Conservation (phyloP, 768 basidiomycete species). For the Boletus insuetus region DNA sequence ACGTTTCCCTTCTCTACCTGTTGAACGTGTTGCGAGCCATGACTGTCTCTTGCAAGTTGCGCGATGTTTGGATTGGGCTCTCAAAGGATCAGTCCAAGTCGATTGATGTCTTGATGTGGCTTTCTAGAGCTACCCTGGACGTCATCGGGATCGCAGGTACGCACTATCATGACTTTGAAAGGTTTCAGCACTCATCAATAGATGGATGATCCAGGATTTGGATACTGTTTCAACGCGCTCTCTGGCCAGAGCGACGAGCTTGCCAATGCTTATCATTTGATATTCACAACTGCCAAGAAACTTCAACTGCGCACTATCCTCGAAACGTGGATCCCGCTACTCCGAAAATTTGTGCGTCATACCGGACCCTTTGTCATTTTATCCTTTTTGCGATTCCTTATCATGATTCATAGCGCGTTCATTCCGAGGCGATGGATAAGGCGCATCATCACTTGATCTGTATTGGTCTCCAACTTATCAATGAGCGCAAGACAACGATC, state of each 20-base stretch:
- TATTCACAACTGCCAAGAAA: conserved; percentile 51
- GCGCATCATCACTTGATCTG: conserved; percentile 47
- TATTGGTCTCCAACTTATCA: conserved; percentile 53
- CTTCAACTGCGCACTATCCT: conserved; percentile 53
- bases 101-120: conserved; percentile 62
- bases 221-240: conserved; percentile 54
- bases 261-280: conserved; percentile 51
- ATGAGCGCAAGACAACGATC: conserved; percentile 44
- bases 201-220: conserved; percentile 43
- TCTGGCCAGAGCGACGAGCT: conserved; percentile 47
- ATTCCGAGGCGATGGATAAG: conserved; percentile 41
- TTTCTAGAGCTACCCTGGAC: conserved; percentile 69
- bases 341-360: conserved; percentile 46
- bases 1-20: conserved; percentile 7
- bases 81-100: conserved; percentile 19
- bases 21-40: not conserved
- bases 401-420: conserved; percentile 39
- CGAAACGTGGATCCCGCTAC: conserved; percentile 55
- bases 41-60: conserved; percentile 35
- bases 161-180: conserved; percentile 1
- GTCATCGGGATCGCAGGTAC: conserved; percentile 71
- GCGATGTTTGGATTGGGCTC: conserved; percentile 40
- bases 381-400: conserved; percentile 3
- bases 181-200: not conserved
- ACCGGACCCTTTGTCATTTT: conserved; percentile 1